Base-by-base conservation (phyloP, 768 basidiomycete species). In the Termitomyces titanicus region DNA sequence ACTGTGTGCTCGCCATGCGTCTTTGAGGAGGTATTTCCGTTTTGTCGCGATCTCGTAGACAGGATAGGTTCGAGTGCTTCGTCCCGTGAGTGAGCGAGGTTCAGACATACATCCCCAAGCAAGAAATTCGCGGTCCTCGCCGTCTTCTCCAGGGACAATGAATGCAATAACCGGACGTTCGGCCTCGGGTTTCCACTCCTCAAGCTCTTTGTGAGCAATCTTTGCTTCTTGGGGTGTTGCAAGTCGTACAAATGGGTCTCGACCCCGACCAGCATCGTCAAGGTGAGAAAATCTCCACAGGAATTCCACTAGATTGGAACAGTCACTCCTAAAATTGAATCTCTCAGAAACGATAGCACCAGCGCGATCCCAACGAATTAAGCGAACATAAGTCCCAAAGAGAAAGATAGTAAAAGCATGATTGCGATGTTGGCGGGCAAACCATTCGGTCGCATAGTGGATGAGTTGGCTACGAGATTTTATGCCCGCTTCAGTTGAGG, bases 321-420 rank as follows among this genome's bases (percentile, higher is more conserved):
- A 63, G 0, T 67, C 22, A 3, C 57, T 9, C 7, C 52, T 52
- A 34, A 65, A 66, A 43, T 68, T 43, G 59, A 75, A 71, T 0
- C 43, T 17, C 18, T 57, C 51, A 0, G 72, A 63, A 3, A 72
- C 70, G n/a, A 74, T 61, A 1, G 59, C 63, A 9, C 72, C 74
- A 9, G 70, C 58, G 1, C 72, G 65, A 49, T 75, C 74, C 60
- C 67, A 63, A 3, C 68, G 66, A 20, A 75, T 63, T 38, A 75
- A 56, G 7, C 72, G 68, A 6, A 59, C 68, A 22, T 48, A 53
- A 0, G 53, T 53, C 18, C 65, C 65, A 18, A 49, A 62, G 17
- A 75, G 55, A 34, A 59, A 63, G 37, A 73, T 31, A 0, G 69
- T 62, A 58, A 72, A 74, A 7, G 55, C 46, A 44, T 63, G 67